These are phyloP conservation scores for Ganoderma leucocontextum DNA, from an alignment of 1,284 basidiomycete genomes.

Conservation along the genomic window DNA sequence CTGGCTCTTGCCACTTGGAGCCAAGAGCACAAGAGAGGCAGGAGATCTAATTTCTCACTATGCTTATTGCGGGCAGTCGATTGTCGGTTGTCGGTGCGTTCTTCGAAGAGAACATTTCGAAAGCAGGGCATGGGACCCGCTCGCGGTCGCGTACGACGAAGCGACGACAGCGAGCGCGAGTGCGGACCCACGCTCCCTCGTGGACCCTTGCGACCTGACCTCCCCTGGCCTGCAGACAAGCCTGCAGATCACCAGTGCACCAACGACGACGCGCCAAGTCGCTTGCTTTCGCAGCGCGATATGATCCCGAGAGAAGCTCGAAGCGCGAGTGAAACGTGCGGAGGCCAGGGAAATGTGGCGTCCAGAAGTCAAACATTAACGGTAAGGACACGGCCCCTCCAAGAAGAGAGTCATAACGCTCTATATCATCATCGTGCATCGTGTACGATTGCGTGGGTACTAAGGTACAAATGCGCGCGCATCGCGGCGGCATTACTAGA, in stretches of 20 bases:
- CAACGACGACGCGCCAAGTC: background rate
- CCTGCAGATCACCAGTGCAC: background rate
- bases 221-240: background rate
- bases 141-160: conserved; percentile 1
- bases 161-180: conserved; percentile 13
- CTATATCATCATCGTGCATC: background rate
- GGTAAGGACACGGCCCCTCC: background rate
- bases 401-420: background rate
- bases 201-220: background rate
- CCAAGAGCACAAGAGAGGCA: background rate
- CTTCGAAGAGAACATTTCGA: background rate
- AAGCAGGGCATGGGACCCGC: background rate
- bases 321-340: background rate
- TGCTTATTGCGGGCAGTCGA: background rate
- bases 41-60: background rate
- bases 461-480: conserved; percentile 16
- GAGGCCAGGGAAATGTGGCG: background rate
- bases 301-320: conserved; percentile 6
- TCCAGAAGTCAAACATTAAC: background rate
- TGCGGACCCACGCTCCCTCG: conserved; percentile 1
- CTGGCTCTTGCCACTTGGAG: background rate
- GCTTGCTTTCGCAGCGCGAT: background rate
- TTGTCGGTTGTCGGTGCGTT: background rate
- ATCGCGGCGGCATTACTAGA: conserved; percentile 22
- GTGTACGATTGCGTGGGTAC: conserved; percentile 8